phyloP scores from a whole-genome alignment of 2,329 filamentous ascomycete genomes.

The Talaromyces amestolkiae region DNA sequence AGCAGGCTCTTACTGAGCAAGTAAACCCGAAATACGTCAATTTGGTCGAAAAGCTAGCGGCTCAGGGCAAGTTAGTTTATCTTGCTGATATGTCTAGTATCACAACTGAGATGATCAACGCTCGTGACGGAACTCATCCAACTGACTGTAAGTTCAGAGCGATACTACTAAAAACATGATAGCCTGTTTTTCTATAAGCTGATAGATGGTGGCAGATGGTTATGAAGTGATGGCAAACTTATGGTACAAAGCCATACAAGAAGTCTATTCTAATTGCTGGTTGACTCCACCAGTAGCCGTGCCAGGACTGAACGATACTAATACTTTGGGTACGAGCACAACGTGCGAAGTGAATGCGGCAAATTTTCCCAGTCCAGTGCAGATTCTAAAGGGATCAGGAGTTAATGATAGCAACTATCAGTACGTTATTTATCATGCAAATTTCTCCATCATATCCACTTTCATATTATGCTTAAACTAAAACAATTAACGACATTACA shows the following conservation, averaged over 20 bases:
- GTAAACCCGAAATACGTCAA: not conserved
- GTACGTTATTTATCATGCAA: not conserved
- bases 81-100: conserved; percentile 3
- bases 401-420: not conserved
- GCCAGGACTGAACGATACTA: not conserved
- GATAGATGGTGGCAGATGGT: not conserved
- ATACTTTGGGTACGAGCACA: not conserved
- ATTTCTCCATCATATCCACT: too few species aligned
- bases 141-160: not conserved
- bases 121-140: not conserved
- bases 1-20: not conserved
- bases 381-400: not conserved
- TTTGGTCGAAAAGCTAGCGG: not conserved
- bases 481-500: not conserved
- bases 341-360: not conserved
- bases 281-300: not conserved
- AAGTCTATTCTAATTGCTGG: not conserved
- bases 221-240: not conserved
- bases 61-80: not conserved
- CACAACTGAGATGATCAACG: conserved; percentile 1
- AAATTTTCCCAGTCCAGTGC: not conserved
- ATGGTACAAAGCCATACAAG: not conserved
- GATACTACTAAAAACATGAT: not conserved
- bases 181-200: not conserved
- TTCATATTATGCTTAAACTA: too few species aligned